These are phyloP conservation scores for Dendrobium catenatum DNA, from an alignment of 106 monocot genomes.

Conservation along the genomic window DNA sequence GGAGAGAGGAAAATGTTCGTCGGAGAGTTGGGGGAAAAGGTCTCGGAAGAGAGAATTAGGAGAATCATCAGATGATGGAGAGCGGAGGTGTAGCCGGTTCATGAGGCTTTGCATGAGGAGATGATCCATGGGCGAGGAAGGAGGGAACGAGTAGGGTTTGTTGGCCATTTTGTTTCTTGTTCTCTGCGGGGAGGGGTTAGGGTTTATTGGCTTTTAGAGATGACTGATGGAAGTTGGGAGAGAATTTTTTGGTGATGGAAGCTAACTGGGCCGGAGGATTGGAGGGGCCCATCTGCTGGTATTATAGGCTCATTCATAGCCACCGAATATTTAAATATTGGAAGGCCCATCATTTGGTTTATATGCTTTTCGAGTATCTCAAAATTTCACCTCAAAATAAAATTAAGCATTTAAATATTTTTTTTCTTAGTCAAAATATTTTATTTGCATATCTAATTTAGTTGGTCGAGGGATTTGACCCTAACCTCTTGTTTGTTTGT, in stretches of 20 bases:
- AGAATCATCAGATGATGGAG: slow-evolving; percentile 65
- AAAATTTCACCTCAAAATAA: no score
- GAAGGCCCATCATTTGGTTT: no score
- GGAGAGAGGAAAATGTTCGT: slow-evolving; percentile 14
- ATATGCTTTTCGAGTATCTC: no score
- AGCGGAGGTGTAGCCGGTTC: slow-evolving; percentile 70
- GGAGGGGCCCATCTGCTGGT: no score
- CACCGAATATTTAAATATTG: no score
- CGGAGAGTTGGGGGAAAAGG: slow-evolving; percentile 45
- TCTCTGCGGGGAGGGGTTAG: background rate
- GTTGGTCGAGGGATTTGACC: no score
- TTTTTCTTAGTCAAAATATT: no score
- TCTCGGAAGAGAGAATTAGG: slow-evolving; percentile 59
- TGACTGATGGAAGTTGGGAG: background rate
- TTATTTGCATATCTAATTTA: no score
- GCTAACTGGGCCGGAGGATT: no score
- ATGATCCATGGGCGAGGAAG: slow-evolving; percentile 48
- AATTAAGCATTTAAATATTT: no score
- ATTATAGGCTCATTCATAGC: no score
- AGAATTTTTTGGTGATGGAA: background rate
- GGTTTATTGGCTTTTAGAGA: background rate
- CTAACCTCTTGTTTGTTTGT: no score
- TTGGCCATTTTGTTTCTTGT: background rate
- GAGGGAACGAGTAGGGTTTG: slow-evolving; percentile 10
- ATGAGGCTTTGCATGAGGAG: slow-evolving; percentile 70